Evolutionary conservation across 108 stramenopile genomes (phyloP).

Genomic region (Nitzschia sp.): DNA sequence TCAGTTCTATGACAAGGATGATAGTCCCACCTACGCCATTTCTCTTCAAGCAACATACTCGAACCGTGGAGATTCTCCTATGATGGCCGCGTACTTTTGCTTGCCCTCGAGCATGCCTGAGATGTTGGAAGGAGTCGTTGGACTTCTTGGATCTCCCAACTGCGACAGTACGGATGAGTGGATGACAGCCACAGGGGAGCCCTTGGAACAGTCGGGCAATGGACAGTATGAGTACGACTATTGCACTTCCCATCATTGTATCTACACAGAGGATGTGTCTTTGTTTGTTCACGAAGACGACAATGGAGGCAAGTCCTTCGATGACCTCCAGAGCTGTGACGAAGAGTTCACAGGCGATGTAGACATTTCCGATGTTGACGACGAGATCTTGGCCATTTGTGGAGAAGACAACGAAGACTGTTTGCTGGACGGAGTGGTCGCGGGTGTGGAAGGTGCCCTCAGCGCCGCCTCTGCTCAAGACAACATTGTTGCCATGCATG

Average conservation of each 20-base stretch:
- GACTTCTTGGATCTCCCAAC: constrained; percentile 8
- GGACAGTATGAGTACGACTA: not conserved
- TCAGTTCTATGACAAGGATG: not conserved
- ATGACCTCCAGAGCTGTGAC: not conserved
- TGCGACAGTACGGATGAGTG: constrained; percentile 6
- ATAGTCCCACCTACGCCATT: not conserved
- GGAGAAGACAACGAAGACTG: constrained; percentile 9
- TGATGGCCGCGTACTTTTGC: not conserved
- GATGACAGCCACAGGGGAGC: not conserved
- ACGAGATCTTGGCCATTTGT: constrained; percentile 6
- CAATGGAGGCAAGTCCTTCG: constrained; percentile 5
- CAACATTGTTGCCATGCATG: not conserved
- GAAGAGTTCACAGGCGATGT: constrained; percentile 1
- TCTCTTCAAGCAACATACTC: not conserved
- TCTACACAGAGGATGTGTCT: not conserved
- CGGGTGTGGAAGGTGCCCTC: constrained; percentile 5
- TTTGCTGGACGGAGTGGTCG: not conserved
- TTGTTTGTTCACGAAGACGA: constrained; percentile 3
- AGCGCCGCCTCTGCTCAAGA: not conserved
- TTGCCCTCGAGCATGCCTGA: not conserved
- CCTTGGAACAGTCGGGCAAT: not conserved
- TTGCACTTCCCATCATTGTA: constrained; percentile 3
- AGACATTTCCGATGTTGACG: not conserved
- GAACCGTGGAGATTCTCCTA: not conserved
- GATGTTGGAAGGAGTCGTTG: not conserved